Base-by-base conservation (phyloP, 2,329 filamentous ascomycete species). In the Paraphaeosphaeria sporulosa region DNA sequence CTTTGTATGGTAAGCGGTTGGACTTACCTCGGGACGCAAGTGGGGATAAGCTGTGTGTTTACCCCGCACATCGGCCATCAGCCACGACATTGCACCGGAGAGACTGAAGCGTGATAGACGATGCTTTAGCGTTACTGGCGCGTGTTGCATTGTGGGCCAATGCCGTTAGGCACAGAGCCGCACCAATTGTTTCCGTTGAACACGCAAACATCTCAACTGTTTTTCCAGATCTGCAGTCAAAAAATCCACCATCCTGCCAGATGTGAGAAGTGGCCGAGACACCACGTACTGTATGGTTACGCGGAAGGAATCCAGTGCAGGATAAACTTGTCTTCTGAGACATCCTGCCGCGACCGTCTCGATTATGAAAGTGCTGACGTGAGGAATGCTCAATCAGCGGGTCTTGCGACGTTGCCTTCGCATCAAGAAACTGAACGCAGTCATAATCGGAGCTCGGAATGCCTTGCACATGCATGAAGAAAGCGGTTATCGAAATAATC, bases 61-160 rank as follows among this genome's bases (percentile, higher is more conserved):
- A 48, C 46, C 46, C 46, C 46, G 46, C 48, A 50, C 8, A 38
- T 50, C 7, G 36, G n/a, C 48, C 32, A 38, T 21, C 48, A 32
- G 30, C 48, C n/a, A n/a, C 48, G 36, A 50, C 12, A 8, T 38
- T 50, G n/a, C 17, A 50, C 32, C 7, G 38, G 27, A 21, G 13
- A n/a, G 23, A 19, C n/a, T 36, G 13, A n/a, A 38, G 17, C 4
- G 32, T 38, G 8, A n/a, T 50, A 32, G 19, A 15, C 19, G 12
- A 25, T 25, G 19, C 25, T 32, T 49, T 51, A 51, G 32, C 32
- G 48, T 17, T 51, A 17, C 48, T 51, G 32, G 32, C 32, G 32
- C n/a, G n/a, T 21, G 30, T 21, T 50, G 30, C 6, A 38, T 38
- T 27, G 32, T 50, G 32, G 32, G 27, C 5, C 17, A 23, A 15